phyloP scores from a whole-genome alignment of 768 basidiomycete species.

The Tulasnella sp. region DNA sequence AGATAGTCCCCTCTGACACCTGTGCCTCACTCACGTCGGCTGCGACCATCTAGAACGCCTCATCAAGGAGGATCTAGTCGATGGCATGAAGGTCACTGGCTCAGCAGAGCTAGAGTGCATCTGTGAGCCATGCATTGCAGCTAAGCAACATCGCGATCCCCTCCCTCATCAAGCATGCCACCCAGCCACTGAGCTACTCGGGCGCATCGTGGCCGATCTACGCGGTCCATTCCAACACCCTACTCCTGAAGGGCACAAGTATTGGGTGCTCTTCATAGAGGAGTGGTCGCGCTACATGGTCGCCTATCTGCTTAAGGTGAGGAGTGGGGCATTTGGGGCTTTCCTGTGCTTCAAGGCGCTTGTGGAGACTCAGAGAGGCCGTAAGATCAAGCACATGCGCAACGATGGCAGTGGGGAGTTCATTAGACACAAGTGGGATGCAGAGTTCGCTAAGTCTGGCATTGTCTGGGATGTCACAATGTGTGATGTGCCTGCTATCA shows the following conservation, averaged over 20 bases:
- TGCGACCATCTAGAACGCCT: too few species aligned
- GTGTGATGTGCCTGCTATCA: conserved; percentile 8
- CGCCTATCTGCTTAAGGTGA: not conserved
- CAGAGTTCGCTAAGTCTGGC: conserved; percentile 10
- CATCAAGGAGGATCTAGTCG: too few species aligned
- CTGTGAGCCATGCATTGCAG: too few species aligned
- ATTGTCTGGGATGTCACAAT: conserved; percentile 13
- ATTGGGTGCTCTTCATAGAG: conserved; percentile 17
- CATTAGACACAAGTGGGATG: conserved; percentile 18
- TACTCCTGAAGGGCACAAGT: conserved; percentile 7
- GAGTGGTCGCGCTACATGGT: not conserved
- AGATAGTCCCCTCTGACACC: too few species aligned
- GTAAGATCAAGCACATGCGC: conserved; percentile 23
- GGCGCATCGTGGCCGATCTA: conserved; percentile 16
- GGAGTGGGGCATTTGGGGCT: conserved; percentile 10
- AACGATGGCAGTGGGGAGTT: conserved; percentile 33
- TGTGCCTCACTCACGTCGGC: too few species aligned
- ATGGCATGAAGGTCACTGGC: too few species aligned
- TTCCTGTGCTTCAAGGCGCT: conserved; percentile 30
- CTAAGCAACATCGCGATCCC: too few species aligned
- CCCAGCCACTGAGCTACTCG: too few species aligned
- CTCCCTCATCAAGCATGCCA: too few species aligned
- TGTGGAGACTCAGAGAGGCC: conserved; percentile 27
- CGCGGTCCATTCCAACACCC: conserved; percentile 7
- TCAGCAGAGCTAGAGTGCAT: too few species aligned